A percentile compares a stretch with the other conserved stretches of the same genome.
Evolutionary conservation across 345 rosid species (phyloP).

Genomic region (Microcos paniculata): DNA sequence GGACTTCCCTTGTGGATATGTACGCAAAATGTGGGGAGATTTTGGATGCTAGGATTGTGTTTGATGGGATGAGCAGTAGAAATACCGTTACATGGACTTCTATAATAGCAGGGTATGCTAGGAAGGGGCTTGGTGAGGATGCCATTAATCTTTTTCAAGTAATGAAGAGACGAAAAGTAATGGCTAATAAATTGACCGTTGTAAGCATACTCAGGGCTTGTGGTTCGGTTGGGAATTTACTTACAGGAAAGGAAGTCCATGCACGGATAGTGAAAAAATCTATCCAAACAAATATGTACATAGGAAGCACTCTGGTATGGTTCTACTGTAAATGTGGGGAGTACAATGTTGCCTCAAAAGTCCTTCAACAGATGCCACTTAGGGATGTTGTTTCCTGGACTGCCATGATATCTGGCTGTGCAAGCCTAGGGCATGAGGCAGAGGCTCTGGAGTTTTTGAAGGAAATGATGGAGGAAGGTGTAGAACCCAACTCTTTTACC

Average conservation of each 20-base stretch:
- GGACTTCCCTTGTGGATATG: conserved; percentile 81
- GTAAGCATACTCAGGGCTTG: conserved; percentile 84
- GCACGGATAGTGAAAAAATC: conserved; percentile 63
- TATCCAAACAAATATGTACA: conserved; percentile 45
- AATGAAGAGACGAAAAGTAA: conserved; percentile 67
- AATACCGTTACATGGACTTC: conserved; percentile 88
- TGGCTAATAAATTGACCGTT: conserved; percentile 60
- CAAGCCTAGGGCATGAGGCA: conserved; percentile 64
- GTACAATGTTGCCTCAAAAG: conserved; percentile 54
- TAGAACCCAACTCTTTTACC: conserved; percentile 76
- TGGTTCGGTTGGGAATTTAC: conserved; percentile 58
- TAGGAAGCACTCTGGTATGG: conserved; percentile 84
- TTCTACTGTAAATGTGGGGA: conserved; percentile 78
- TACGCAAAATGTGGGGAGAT: conserved; percentile 87
- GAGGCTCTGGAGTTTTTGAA: conserved; percentile 74
- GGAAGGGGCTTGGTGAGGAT: conserved; percentile 72
- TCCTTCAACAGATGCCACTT: conserved; percentile 68
- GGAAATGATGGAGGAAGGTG: conserved; percentile 87
- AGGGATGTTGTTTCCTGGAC: conserved; percentile 93
- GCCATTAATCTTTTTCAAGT: conserved; percentile 68
- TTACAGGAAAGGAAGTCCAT: conserved; percentile 73
- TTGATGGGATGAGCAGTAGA: conserved; percentile 62
- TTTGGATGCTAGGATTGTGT: conserved; percentile 56
- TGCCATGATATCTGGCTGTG: conserved; percentile 83
- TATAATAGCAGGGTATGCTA: conserved; percentile 84